phyloP scores from a whole-genome alignment of 31 red algal genomes.

The Asparagopsis taxiformis region DNA sequence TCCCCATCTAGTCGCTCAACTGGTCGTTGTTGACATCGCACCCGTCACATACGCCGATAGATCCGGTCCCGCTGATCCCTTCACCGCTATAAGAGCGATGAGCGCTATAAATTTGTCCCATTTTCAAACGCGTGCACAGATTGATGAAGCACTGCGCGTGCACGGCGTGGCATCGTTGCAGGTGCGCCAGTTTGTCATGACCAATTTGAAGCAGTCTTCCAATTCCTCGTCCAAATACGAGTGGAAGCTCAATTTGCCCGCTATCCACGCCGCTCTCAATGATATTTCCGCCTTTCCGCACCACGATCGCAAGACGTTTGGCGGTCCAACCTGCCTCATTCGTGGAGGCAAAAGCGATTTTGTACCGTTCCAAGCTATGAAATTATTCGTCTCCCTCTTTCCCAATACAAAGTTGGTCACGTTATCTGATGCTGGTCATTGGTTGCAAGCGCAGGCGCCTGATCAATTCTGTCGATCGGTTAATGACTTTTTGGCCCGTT shows the following conservation, averaged over 20 bases:
- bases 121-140: constrained; percentile 30
- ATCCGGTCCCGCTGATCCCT: constrained; percentile 16
- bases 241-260: constrained; percentile 76
- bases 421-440: constrained; percentile 87
- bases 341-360: constrained; percentile 79
- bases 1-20: constrained; percentile 62
- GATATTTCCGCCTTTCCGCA: constrained; percentile 63
- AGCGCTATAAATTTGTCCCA: constrained; percentile 17
- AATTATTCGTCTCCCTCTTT: constrained; percentile 48
- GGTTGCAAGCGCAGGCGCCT: constrained; percentile 85
- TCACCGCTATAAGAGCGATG: constrained; percentile 30
- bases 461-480: constrained; percentile 78
- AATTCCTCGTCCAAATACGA: constrained; percentile 13
- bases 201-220: constrained; percentile 59
- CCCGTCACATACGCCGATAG: constrained; percentile 65
- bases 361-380: constrained; percentile 62
- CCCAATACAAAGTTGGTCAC: constrained; percentile 59
- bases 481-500: constrained; percentile 70
- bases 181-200: constrained; percentile 88
- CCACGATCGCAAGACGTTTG: constrained; percentile 20
- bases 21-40: constrained; percentile 93
- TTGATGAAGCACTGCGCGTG: constrained; percentile 52
- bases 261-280: constrained; percentile 43
- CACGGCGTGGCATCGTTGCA: constrained; percentile 36
- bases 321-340: constrained; percentile 77